Evolutionary conservation across 306 rosid genomes (phyloP), one percentile per base, ranked within the genome.

Genomic region (Cicer pinnatifidum): DNA sequence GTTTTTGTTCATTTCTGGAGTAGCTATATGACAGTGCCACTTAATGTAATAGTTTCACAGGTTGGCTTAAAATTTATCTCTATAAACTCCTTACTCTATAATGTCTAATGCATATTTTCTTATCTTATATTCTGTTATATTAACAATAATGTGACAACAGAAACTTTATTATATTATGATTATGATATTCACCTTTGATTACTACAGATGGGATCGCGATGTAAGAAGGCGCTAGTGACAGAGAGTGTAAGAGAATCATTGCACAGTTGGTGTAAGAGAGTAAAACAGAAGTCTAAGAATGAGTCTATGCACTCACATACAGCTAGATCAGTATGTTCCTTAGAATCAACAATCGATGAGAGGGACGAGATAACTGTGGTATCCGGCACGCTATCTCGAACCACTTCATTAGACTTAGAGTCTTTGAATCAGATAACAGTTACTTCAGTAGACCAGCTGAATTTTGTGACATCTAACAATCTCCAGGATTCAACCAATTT

Each of bases 261-360:
- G 77, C 97, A 94, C 66, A 91, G 97, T 72, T 91, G 99, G 99
- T 91, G 99, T 78, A 94, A 94, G 80, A 89, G 99, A 78, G 99
- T 88, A 6, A 93, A 89, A 83, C 92, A 86, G 53, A 94, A 82
- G 80, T 87, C 96, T 6, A 94, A 81, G 81, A 91, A 84, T 48
- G 97, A 89, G 10, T 81, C 88, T 9, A 28, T 72, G 13, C 91
- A 77, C 20, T 89, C 88, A 8, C 84, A 75, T 23, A 80, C 97
- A 0, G 84, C 93, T 6, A 91, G 93, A 74, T 94, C 99, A 43
- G 84, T 89, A 11, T 91, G 96, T 80, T 94, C 98, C 28, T 87
- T 88, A 3, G 94, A 91, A 78, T 78, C 92, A 7, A 75, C 93
- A 1, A 76, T 86, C 9, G 88, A 91, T 19, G 98, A 88, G 79